Evolutionary conservation across 768 basidiomycete species (phyloP), one percentile per base, ranked within the genome.

Genomic region (Xerocomus brunneocitrinus): DNA sequence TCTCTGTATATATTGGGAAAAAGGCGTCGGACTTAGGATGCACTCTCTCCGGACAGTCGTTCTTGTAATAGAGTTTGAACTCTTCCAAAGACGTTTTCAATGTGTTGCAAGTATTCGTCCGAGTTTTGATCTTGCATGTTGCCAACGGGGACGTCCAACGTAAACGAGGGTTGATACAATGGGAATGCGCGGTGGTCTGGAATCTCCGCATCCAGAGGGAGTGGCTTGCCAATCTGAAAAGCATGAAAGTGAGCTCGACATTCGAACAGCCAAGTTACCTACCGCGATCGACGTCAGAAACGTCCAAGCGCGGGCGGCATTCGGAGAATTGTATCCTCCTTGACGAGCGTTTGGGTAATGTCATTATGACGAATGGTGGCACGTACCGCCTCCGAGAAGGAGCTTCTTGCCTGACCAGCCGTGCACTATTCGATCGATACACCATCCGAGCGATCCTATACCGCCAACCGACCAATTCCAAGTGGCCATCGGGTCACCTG

Each of bases 271-370:
- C 50, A 47, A 36, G 43, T 12, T 16, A 73, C 87, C 56, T 59
- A 92, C 89, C 28, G 81, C 80, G 4, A 89, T 71, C 0, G 87
- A 85, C 1, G 93, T 95, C 16, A 94, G 70, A 61, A 83, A 83
- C 1, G 90, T 76, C 91, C 92, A 97, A 0, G 90, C 89, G 12
- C 93, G 79, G 0, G 94, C 93, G 1, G 84, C 84, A 59, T 95
- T 95, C 2, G 89, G 73, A 4, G 82, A 80, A 60, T 89, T 76
- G 65, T 98, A 97, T 0, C 95, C 95, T 16, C 93, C 91, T 79
- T 69, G 55, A 42, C 65, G 52, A 22, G 66, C 61, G 7, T 34
- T 53, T 38, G 8, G 27, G 32, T 3, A 9, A 36, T 16, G 24
- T 8, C 28, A 39, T 56, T 28, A 16, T 34, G 54, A 19, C 35